Evolutionary conservation across 805 yeast species (phyloP), one percentile per base, ranked within the genome.

Genomic region (Starmerella apicola): DNA sequence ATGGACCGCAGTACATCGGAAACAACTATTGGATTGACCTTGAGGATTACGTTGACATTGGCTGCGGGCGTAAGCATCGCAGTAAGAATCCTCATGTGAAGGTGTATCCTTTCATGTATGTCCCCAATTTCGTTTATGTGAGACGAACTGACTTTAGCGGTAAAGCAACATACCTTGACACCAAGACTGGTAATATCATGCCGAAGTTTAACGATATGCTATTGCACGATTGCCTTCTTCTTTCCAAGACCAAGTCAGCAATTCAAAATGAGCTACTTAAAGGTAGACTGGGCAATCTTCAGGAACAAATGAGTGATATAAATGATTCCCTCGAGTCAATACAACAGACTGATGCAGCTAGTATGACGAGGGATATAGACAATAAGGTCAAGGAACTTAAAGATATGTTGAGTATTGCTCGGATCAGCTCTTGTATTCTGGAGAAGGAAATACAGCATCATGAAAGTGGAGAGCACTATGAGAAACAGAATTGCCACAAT

Each of bases 31-130:
- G 95, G 95, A 64, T 73, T 35, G 93, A 84, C 52, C 59, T 65
- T 18, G 79, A 80, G 42, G 95, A 85, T 55, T 85, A 72, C 50
- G 62, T 72, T 9, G 95, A 85, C 50, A 53, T 84, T 32, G 81
- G 79, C 43, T 50, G 22, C 22, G 25, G 29, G 20, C 38, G 39
- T 5, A 17, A 25, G 5, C 32, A 29, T 8, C 45, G 45, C 12
- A 21, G 21, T 9, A 13, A 25, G 26, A 34, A 32, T 21, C 55
- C 27, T 57, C 50, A 54, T 49, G 64, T 83, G 34, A 62, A 59
- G 12, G 70, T 78, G 2, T 53, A 62, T 32, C 88, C 94, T 2
- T 59, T 85, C 45, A 51, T 82, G 50, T 74, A 63, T 56, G 66
- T 93, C 0, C 81, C 88, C 4, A 63, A 73, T 32, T 78, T 85